Evolutionary conservation across 2,329 filamentous ascomycete genomes (phyloP).

Genomic region (Trichoderma sp.): DNA sequence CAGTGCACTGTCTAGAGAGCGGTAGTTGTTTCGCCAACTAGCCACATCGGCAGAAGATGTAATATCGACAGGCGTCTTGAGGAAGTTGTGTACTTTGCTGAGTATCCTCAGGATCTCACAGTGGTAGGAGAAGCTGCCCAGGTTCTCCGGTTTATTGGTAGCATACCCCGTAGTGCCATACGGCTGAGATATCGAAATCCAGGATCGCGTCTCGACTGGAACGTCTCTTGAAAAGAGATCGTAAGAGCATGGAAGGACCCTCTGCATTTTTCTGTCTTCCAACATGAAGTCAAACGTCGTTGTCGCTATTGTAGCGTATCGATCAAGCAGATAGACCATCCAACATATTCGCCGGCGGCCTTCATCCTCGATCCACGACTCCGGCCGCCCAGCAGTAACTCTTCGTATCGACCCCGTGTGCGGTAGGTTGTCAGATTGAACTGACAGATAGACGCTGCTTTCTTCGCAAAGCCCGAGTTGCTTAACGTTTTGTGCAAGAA

Average conservation of each 20-base stretch:
- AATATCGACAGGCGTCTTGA: constrained; percentile 43
- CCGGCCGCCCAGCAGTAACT: constrained; percentile 38
- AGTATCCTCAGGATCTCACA: constrained; percentile 47
- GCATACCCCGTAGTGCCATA: constrained; percentile 31
- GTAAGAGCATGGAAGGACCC: constrained; percentile 46
- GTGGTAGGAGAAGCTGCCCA: constrained; percentile 48
- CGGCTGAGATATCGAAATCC: constrained; percentile 30
- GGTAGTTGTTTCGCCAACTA: constrained; percentile 45
- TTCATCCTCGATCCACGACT: constrained; percentile 49
- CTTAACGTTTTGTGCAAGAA: constrained; percentile 41
- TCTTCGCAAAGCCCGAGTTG: constrained; percentile 45
- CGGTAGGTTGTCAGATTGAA: constrained; percentile 36
- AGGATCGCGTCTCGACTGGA: constrained; percentile 43
- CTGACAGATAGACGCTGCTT: constrained; percentile 39
- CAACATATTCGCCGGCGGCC: constrained; percentile 45
- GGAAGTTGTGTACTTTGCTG: constrained; percentile 46
- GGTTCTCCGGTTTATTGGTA: constrained; percentile 44
- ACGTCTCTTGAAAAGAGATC: constrained; percentile 47
- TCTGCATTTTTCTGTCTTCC: constrained; percentile 42
- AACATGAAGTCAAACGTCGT: constrained; percentile 45
- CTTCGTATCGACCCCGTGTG: constrained; percentile 39
- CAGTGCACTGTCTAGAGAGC: constrained; percentile 41
- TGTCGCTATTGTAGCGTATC: constrained; percentile 46
- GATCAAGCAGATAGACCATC: constrained; percentile 49
- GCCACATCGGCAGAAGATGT: constrained; percentile 42